phyloP scores from a whole-genome alignment of 75 land plant genomes.

The Picea glauca region DNA sequence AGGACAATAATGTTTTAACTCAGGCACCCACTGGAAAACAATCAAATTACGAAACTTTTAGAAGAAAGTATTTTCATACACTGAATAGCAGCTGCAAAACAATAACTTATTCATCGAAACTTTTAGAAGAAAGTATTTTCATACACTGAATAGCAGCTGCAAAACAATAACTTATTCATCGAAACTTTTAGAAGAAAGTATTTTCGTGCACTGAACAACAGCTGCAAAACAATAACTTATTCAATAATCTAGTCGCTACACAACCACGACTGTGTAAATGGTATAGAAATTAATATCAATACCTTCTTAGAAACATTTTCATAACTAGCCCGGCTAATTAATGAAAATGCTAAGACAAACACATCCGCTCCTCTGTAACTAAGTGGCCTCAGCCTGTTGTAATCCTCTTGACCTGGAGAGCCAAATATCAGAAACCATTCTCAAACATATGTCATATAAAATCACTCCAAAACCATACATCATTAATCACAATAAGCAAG shows the following conservation, averaged over 20 bases:
- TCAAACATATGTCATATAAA: not conserved
- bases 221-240: not conserved
- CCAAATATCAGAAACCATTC: not conserved
- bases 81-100: not conserved
- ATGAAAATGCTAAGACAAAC: constrained; percentile 40
- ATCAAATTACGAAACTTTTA: not conserved
- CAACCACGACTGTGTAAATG: not conserved
- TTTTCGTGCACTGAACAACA: not conserved
- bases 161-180: not conserved
- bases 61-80: not conserved
- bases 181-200: not conserved
- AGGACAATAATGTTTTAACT: constrained; percentile 75
- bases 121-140: not conserved
- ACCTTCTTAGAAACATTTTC: constrained; percentile 37
- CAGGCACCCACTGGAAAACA: constrained; percentile 71
- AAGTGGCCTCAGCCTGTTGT: constrained; percentile 43
- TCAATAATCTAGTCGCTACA: not conserved
- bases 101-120: too few relatives aligned
- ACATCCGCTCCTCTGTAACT: constrained; percentile 49
- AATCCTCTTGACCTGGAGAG: constrained; percentile 39
- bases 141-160: not conserved
- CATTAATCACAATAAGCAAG: not conserved
- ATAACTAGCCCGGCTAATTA: constrained; percentile 38
- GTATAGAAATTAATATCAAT: not conserved
- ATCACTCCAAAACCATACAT: not conserved